Evolutionary conservation across 2,329 filamentous ascomycete genomes (phyloP).

Genomic region (Daldinia sp.): DNA sequence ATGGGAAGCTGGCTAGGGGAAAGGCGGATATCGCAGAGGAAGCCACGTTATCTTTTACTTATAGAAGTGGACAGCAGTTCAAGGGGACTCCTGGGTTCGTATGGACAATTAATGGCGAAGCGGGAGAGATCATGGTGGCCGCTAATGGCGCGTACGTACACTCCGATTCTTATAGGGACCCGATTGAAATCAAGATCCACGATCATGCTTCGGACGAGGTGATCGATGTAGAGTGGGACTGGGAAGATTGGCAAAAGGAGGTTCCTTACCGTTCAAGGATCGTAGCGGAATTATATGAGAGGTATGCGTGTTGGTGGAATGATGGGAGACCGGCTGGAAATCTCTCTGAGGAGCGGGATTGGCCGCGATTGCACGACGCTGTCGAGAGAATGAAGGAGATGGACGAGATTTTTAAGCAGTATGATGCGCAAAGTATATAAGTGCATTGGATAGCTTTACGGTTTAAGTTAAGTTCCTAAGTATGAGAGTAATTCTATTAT

Average conservation of each 20-base stretch:
- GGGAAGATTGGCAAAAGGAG: conserved; percentile 61
- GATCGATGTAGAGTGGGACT: conserved; percentile 59
- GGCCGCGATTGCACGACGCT: conserved; percentile 57
- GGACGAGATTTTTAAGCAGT: conserved; percentile 43
- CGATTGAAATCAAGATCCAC: conserved; percentile 63
- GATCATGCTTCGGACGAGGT: conserved; percentile 61
- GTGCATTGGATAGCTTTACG: too few relatives aligned
- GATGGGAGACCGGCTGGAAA: conserved; percentile 29
- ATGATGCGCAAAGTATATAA: conserved; percentile 33
- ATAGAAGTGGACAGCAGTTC: conserved; percentile 63
- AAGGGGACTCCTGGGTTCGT: conserved; percentile 58
- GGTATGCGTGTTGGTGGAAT: conserved; percentile 57
- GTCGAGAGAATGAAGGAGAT: conserved; percentile 42
- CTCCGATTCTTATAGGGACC: conserved; percentile 53
- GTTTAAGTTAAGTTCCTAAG: background rate
- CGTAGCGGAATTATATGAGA: conserved; percentile 69
- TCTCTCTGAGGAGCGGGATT: conserved; percentile 49
- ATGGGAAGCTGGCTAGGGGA: conserved; percentile 54
- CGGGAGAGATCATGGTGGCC: conserved; percentile 62
- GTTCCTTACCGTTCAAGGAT: conserved; percentile 60
- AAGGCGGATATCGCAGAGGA: conserved; percentile 46
- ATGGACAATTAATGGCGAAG: conserved; percentile 66
- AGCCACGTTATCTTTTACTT: conserved; percentile 59
- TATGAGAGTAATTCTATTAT: too few relatives aligned
- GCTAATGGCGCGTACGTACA: conserved; percentile 47